phyloP scores from a whole-genome alignment of 352 stramenopile species.

The Globisporangium spinosum region DNA sequence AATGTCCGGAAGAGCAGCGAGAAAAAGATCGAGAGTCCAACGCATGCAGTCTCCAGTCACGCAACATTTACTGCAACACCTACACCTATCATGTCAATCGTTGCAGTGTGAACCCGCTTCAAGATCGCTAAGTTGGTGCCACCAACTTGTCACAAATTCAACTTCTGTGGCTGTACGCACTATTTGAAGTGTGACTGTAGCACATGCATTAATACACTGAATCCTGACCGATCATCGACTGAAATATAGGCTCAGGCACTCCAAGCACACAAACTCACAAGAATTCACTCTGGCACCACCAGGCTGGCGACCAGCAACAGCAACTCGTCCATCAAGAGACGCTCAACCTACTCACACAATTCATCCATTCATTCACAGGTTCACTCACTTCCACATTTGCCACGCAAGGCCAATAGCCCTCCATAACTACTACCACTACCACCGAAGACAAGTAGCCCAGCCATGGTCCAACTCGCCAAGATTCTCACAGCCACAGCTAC shows the following conservation, averaged over 20 bases:
- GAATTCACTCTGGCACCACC: background rate
- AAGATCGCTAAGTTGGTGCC: background rate
- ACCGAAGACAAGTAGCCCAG: background rate
- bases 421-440: background rate
- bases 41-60: background rate
- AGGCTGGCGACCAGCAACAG: background rate
- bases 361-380: background rate
- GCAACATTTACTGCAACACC: background rate
- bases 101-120: background rate
- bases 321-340: background rate
- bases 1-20: background rate
- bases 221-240: background rate
- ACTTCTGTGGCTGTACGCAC: background rate
- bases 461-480: background rate
- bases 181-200: background rate
- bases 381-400: background rate
- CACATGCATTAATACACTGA: background rate
- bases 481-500: background rate
- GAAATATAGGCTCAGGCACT: background rate
- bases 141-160: background rate
- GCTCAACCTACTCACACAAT: background rate
- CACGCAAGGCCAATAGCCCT: background rate
- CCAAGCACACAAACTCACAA: background rate
- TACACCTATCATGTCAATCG: background rate
- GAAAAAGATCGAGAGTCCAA: background rate